These are phyloP conservation scores for Phytopythium delawarense DNA, from an alignment of 352 stramenopile genomes.

Conservation along the genomic window DNA sequence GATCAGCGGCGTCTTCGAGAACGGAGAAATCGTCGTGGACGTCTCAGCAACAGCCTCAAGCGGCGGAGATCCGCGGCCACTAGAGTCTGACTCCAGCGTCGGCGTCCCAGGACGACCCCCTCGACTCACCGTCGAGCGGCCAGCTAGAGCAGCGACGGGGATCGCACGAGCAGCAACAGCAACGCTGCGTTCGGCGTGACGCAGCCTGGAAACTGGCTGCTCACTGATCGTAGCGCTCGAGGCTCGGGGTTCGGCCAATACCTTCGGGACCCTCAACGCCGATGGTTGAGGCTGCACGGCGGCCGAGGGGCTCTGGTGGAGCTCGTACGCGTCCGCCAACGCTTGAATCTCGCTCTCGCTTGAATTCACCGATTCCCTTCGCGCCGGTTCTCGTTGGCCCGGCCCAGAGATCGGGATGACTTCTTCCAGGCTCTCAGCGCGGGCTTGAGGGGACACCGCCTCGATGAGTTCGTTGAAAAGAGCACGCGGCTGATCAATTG, in stretches of 20 bases:
- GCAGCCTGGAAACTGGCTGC: not conserved
- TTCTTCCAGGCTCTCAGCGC: not conserved
- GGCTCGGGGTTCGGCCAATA: not conserved
- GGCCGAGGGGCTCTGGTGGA: slow-evolving; percentile 5
- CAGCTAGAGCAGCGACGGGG: not conserved
- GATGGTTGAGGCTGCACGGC: not conserved
- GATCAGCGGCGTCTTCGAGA: slow-evolving; percentile 61
- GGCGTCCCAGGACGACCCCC: not conserved
- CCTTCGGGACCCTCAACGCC: not conserved
- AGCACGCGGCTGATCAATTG: not conserved
- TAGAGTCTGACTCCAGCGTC: not conserved
- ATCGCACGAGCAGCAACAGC: not conserved
- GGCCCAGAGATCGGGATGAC: not conserved
- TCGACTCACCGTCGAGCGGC: not conserved
- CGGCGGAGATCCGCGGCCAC: not conserved
- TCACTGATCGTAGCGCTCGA: not conserved
- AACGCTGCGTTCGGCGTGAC: slow-evolving; percentile 1
- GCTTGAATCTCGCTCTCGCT: slow-evolving; percentile 43
- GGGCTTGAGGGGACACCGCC: not conserved
- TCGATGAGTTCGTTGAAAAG: not conserved
- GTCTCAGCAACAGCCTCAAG: not conserved
- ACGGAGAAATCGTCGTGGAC: slow-evolving; percentile 49
- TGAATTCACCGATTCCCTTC: not conserved
- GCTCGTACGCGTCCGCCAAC: slow-evolving; percentile 63
- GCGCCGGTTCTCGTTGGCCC: not conserved